Evolutionary conservation across 805 yeast species (phyloP), one percentile per base, ranked within the genome.

Genomic region (Clavispora carvajalis): DNA sequence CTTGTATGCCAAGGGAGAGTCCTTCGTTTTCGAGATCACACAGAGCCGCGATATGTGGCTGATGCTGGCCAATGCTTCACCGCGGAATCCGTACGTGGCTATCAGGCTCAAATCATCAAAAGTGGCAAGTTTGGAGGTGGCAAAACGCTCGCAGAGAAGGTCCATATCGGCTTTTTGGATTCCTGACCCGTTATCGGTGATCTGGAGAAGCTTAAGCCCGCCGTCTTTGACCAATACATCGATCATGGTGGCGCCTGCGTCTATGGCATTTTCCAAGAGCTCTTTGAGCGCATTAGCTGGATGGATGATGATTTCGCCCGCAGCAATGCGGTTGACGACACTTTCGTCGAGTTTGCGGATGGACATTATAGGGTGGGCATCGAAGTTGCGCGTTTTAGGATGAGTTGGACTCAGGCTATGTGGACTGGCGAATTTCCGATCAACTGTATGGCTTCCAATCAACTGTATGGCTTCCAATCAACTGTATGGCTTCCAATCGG

Each of bases 261-360:
- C 99, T 10, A 93, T 79, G 5, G 95, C 77, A 67, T 93, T 93
- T 63, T 93, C 99, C 45, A 93, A 65, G 67, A 93, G 67, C 59
- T 93, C 99, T 57, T 93, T 93, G 31, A 93, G 65, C 0, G 99
- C 99, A 58, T 91, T 93, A 5, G 91, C 85, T 0, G 99, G 98
- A 4, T 90, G 91, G 21, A 90, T 76, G 42, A 93, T 86, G 62
- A 93, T 87, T 64, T 93, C 98, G 0, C 99, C 99, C 1, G 99
- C 99, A 0, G 99, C 99, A 21, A 93, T 93, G 46, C 82, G 77
- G 59, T 89, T 90, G 36, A 93, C 85, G 16, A 90, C 97, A 2
- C 77, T 59, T 12, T 66, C 66, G 34, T 83, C 93, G 18, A 91
- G 72, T 13, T 76, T 41, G 13, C 47, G 44, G 18, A 49, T 49